Evolutionary conservation across 176 grass and related monocot genomes (phyloP), one percentile per base, ranked within the genome.

Genomic region (Cenchrus purpureus): DNA sequence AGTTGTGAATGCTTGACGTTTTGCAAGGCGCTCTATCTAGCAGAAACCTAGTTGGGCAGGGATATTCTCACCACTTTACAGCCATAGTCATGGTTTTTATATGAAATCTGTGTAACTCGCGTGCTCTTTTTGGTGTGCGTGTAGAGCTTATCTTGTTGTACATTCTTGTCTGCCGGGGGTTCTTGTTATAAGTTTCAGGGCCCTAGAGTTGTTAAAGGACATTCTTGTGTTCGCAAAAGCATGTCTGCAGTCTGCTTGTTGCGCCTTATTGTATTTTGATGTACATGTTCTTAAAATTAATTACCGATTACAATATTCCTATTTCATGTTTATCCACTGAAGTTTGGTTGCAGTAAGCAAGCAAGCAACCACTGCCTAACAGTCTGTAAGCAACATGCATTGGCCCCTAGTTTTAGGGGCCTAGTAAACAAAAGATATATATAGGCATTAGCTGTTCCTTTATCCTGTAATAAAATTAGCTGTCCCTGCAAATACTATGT

Each of bases 41-140:
- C 85, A 90, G 82, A 88, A 90, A 60, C 88, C 40, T 88, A 88
- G 73, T 79, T 68, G 68, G 43, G 82, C 55, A 82, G 82, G 78
- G 88, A 88, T 93, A 90, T 93, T 93, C 91, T 88, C 82, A 76
- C 68, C 74, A 75, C 91, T 93, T 87, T 93, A 88, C 88, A 88
- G 78, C 68, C 67, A 14, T 54, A 64, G 57, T 54, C 68, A 85
- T 53, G 72, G 50, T 67, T 76, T 76, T 79, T 83, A 71, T 89
- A 89, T 49, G 68, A 65, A 76, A 57, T 73, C 75, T 83, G 16
- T 65, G 53, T 87, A 84, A 68, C 69, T 79, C 16, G 44, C 16
- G 10, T 74, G 84, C 61, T 86, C 79, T 28, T 83, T 90, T 83
- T 73, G 46, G 34, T 74, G 60, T 68, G 66, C 5, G 19, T 78